Evolutionary conservation across 352 stramenopile species (phyloP), one percentile per base, ranked within the genome.

Genomic region (Thalassiosira oceanica): DNA sequence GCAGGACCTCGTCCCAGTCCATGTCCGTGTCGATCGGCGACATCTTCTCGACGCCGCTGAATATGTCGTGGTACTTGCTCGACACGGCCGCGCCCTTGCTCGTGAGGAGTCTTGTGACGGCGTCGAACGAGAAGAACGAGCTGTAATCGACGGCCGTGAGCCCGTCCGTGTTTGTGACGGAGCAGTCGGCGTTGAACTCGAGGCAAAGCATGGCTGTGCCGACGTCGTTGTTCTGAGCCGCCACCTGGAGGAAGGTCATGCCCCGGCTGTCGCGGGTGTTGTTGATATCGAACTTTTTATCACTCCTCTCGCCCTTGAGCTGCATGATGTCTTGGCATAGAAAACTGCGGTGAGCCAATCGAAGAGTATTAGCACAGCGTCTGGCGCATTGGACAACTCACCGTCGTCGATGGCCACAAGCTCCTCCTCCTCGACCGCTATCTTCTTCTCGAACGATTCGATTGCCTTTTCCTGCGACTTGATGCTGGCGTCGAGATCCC

Each of bases 141-240:
- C 48, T 46, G 29, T 53, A 69, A n/a, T 61, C 46, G 33, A 61
- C 48, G 33, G 58, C 48, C 5, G 36, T 61, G 1, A 62, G 20
- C 15, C 58, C 37, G 15, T 69, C 58, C 36, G 20, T 16, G 26
- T 41, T 69, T 21, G 28, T 26, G 8, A 15, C 48, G 23, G 51
- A 13, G 2, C 36, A 11, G 35, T 62, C 28, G 18, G 58, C 58
- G 8, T 49, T 39, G 15, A 62, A 11, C n/a, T 52, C 36, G 11
- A 69, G 31, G 28, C 58, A 69, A 1, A 52, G 18, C 20, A 49
- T 43, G 8, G 58, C 58, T 2, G 58, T 69, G 23, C 37, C n/a
- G 13, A 69, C 52, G 49, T 69, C 58, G 50, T 69, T 23, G 28
- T 69, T 69, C 31, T 54, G 36, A 24, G 58, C 7, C 1, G 58